A percentile compares a stretch with the other conserved stretches of the same genome.
Evolutionary conservation across 2,329 filamentous ascomycete genomes (phyloP).

Genomic region (Orbilia javanica): DNA sequence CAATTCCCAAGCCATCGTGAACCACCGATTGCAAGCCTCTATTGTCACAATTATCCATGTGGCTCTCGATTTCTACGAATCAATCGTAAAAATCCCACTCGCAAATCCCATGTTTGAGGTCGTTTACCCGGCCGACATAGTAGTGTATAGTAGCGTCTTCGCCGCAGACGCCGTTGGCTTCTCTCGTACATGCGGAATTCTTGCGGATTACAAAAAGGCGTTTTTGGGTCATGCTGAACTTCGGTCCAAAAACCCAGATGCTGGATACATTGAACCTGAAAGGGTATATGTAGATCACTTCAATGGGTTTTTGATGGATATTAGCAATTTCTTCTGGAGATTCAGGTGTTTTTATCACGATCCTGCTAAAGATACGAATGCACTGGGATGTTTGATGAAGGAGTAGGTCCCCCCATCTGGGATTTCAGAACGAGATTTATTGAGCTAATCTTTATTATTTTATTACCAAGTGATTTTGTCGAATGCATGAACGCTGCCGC

Average conservation of each 20-base stretch:
- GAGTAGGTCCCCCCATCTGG: conserved; percentile 49
- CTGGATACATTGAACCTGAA: conserved; percentile 67
- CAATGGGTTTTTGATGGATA: conserved; percentile 87
- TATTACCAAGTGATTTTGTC: conserved; percentile 58
- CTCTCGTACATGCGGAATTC: conserved; percentile 77
- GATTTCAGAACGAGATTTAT: not conserved
- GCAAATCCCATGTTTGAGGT: conserved; percentile 70
- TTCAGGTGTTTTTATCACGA: conserved; percentile 66
- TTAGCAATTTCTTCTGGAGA: conserved; percentile 86
- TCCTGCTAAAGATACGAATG: conserved; percentile 73
- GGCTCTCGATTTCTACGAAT: conserved; percentile 78
- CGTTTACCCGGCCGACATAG: conserved; percentile 75
- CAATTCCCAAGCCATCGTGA: conserved; percentile 29
- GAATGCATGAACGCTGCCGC: conserved; percentile 55
- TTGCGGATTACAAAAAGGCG: conserved; percentile 68
- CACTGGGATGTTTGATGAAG: conserved; percentile 70
- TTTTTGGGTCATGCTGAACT: conserved; percentile 44
- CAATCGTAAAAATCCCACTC: conserved; percentile 69
- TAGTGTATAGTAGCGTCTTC: conserved; percentile 80
- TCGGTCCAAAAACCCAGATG: conserved; percentile 33
- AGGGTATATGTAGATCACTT: conserved; percentile 76
- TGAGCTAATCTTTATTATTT: not conserved
- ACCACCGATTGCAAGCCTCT: conserved; percentile 27
- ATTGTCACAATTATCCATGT: conserved; percentile 65
- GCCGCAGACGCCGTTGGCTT: conserved; percentile 73